Conservation (phyloP, 306 rosid genomes). For the Trifolium repens region DNA sequence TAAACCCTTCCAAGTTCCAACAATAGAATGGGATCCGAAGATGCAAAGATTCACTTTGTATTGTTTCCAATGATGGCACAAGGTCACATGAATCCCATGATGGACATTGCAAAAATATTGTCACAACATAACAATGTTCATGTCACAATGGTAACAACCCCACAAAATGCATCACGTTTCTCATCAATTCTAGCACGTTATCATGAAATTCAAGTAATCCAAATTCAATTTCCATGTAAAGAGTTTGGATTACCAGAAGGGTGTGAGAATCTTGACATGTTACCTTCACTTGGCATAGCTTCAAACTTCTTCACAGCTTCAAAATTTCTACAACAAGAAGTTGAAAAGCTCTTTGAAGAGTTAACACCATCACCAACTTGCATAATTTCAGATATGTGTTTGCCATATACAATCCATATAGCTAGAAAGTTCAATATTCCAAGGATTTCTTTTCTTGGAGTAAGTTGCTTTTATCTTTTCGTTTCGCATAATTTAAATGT, state of each 20-base stretch:
- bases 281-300: conserved; percentile 47
- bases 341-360: conserved; percentile 46
- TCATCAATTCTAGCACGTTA: conserved; percentile 50
- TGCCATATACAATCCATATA: conserved; percentile 59
- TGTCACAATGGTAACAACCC: conserved; percentile 72
- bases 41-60: conserved; percentile 58
- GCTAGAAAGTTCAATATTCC: conserved; percentile 55
- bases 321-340: conserved; percentile 37
- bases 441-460: conserved; percentile 53
- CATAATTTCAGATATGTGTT: conserved; percentile 58
- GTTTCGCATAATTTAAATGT: background rate
- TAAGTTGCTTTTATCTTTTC: conserved; percentile 40
- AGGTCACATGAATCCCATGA: conserved; percentile 91
- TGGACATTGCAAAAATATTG: conserved; percentile 70
- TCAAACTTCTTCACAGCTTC: conserved; percentile 40
- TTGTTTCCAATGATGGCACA: conserved; percentile 80
- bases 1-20: background rate
- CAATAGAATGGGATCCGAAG: conserved; percentile 45
- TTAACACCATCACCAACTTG: conserved; percentile 53
- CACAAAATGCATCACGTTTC: conserved; percentile 66
- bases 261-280: conserved; percentile 68
- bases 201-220: conserved; percentile 42
- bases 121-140: conserved; percentile 46
- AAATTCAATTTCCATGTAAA: conserved; percentile 59
- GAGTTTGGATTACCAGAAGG: conserved; percentile 66